Evolutionary conservation across 2,329 filamentous ascomycete species (phyloP).

Genomic region (Metarhizium anisopliae): DNA sequence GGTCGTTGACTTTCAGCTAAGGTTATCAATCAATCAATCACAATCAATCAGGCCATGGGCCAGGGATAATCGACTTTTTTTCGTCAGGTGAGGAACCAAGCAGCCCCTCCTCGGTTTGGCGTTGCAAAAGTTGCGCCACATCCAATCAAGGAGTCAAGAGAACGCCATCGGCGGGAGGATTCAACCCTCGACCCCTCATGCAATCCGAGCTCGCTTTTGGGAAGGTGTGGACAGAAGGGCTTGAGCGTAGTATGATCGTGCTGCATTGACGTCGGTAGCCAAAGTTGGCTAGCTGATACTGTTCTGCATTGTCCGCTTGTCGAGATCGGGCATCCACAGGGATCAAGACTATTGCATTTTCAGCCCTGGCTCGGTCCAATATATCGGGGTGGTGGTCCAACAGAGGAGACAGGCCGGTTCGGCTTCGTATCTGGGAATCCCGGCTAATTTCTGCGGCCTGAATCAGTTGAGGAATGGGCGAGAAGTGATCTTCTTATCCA

Average conservation of each 20-base stretch:
- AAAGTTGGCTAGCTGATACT: no score
- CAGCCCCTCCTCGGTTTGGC: not conserved
- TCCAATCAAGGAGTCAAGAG: not conserved
- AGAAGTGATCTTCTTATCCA: not conserved
- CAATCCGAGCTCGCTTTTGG: no score
- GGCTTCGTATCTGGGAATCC: not conserved
- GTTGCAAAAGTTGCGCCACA: not conserved
- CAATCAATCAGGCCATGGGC: not conserved
- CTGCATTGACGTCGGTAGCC: not conserved
- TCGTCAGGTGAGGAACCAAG: not conserved
- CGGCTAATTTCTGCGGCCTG: not conserved
- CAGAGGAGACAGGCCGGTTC: not conserved
- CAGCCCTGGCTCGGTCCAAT: not conserved
- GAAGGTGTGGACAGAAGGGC: no score
- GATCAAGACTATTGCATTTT: not conserved
- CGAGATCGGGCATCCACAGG: no score
- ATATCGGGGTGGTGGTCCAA: not conserved
- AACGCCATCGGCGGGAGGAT: not conserved
- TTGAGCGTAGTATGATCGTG: not conserved
- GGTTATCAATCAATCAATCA: slow-evolving; percentile 6
- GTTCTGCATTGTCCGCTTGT: no score
- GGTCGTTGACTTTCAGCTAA: not conserved
- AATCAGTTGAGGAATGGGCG: not conserved
- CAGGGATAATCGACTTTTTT: not conserved
- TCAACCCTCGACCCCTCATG: not conserved